These are phyloP conservation scores for Cystofilobasidium bisporidii DNA, from an alignment of 768 basidiomycete species.

Conservation along the genomic window DNA sequence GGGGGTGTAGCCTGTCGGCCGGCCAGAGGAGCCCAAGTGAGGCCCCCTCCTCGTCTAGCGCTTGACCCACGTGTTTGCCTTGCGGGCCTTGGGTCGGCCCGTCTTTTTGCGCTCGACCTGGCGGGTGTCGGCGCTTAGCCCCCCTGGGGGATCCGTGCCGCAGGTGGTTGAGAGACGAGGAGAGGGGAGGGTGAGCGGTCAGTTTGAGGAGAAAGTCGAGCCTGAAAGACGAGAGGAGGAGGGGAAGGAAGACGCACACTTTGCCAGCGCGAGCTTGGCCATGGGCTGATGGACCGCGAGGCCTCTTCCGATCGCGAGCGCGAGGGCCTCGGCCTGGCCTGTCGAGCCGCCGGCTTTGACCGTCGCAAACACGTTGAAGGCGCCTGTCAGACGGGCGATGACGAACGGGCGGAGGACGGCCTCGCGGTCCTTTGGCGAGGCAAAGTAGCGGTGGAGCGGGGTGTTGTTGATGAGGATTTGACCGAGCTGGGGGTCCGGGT, in stretches of 20 bases:
- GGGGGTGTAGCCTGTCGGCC: too few relatives aligned
- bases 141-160: conserved; percentile 49
- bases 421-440: conserved; percentile 64
- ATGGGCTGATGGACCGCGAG: conserved; percentile 55
- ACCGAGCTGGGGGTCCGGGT: conserved; percentile 14
- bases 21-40: too few relatives aligned
- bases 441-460: conserved; percentile 70
- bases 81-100: conserved; percentile 80
- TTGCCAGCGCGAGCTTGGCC: conserved; percentile 55
- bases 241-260: conserved; percentile 49
- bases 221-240: conserved; percentile 13
- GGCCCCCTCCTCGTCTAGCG: conserved; percentile 51
- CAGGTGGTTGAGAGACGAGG: background rate
- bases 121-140: conserved; percentile 82
- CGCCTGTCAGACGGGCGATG: conserved; percentile 70
- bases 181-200: conserved; percentile 18
- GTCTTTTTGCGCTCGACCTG: conserved; percentile 99
- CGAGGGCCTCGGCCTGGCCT: conserved; percentile 82
- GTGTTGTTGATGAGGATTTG: conserved; percentile 71
- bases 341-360: conserved; percentile 80
- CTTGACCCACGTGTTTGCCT: conserved; percentile 93
- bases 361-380: conserved; percentile 64
- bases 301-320: conserved; percentile 44
- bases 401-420: conserved; percentile 72
- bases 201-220: conserved; percentile 8